Evolutionary conservation across 2,329 filamentous ascomycete species (phyloP).

Genomic region (Aureobasidium sp.): DNA sequence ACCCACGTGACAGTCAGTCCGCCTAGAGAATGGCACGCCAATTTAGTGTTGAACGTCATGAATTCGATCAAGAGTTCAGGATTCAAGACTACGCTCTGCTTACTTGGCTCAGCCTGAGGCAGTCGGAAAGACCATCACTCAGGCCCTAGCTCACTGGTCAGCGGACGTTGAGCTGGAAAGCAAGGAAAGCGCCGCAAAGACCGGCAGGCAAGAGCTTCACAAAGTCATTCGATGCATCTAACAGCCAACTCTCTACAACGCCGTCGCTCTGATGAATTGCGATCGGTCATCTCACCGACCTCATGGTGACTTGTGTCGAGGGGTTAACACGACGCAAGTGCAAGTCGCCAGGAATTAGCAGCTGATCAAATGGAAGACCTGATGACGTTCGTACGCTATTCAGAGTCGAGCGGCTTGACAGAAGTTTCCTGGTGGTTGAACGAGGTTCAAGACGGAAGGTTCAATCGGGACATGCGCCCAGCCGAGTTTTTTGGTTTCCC

Average conservation of each 20-base stretch:
- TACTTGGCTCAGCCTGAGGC: slow-evolving; percentile 55
- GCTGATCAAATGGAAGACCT: neutral
- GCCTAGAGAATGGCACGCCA: too few relatives aligned
- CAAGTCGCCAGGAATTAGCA: too few relatives aligned
- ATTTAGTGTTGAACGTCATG: too few relatives aligned
- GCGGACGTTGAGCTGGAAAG: slow-evolving; percentile 60
- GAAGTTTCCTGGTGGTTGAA: neutral
- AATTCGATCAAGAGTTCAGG: too few relatives aligned
- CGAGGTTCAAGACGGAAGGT: neutral
- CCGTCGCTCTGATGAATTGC: too few relatives aligned
- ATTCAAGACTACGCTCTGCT: slow-evolving; percentile 48
- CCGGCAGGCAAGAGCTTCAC: slow-evolving; percentile 58
- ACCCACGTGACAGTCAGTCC: too few relatives aligned
- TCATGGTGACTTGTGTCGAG: too few relatives aligned
- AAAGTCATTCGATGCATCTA: slow-evolving; percentile 55
- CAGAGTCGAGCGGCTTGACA: neutral
- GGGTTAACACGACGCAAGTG: too few relatives aligned
- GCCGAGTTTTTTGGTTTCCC: neutral
- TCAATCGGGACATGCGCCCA: neutral
- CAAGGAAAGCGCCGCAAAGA: slow-evolving; percentile 71
- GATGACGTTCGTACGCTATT: neutral
- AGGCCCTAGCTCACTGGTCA: slow-evolving; percentile 76
- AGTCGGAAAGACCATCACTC: slow-evolving; percentile 57
- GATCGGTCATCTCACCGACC: too few relatives aligned
- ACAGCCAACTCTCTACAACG: too few relatives aligned